phyloP scores from a whole-genome alignment of 2,329 filamentous ascomycete species.

The Beauveria asiatica region DNA sequence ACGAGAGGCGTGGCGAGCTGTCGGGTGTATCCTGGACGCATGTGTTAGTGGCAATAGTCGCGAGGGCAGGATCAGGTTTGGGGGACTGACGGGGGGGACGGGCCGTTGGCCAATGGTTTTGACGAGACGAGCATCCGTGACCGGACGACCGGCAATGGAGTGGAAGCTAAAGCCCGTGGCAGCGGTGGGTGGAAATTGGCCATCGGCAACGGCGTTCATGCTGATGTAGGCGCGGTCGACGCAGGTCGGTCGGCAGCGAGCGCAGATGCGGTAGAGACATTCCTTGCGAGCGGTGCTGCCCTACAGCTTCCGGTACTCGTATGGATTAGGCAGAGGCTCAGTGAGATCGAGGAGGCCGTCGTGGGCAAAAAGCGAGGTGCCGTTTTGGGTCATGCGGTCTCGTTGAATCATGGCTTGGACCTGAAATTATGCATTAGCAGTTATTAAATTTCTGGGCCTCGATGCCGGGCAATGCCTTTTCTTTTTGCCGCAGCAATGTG shows the following conservation, averaged over 20 bases:
- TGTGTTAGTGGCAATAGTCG: not conserved
- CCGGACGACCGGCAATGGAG: constrained; percentile 31
- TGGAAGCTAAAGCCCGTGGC: constrained; percentile 47
- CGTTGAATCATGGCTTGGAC: constrained; percentile 24
- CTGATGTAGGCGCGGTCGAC: constrained; percentile 39
- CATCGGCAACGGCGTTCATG: constrained; percentile 40
- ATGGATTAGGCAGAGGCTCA: constrained; percentile 11
- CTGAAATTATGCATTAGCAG: constrained; percentile 18
- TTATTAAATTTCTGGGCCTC: not conserved
- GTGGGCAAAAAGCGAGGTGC: constrained; percentile 16
- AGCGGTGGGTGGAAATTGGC: constrained; percentile 40
- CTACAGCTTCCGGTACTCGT: constrained; percentile 29
- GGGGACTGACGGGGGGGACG: constrained; percentile 26
- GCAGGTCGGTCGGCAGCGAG: constrained; percentile 36
- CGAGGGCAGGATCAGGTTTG: not conserved
- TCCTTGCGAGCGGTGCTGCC: constrained; percentile 28
- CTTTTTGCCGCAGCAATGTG: constrained; percentile 40
- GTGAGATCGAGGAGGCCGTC: constrained; percentile 14
- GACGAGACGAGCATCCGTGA: constrained; percentile 30
- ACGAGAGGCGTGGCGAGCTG: not conserved
- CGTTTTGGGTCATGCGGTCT: constrained; percentile 19
- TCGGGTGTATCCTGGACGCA: not conserved
- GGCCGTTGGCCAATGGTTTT: constrained; percentile 32
- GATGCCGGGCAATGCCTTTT: constrained; percentile 30
- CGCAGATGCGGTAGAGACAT: constrained; percentile 44